Percentiles rank a stretch among this genome's conserved stretches.
Conservation (phyloP, 2,329 filamentous ascomycete species). For the Fusarium setosum region DNA sequence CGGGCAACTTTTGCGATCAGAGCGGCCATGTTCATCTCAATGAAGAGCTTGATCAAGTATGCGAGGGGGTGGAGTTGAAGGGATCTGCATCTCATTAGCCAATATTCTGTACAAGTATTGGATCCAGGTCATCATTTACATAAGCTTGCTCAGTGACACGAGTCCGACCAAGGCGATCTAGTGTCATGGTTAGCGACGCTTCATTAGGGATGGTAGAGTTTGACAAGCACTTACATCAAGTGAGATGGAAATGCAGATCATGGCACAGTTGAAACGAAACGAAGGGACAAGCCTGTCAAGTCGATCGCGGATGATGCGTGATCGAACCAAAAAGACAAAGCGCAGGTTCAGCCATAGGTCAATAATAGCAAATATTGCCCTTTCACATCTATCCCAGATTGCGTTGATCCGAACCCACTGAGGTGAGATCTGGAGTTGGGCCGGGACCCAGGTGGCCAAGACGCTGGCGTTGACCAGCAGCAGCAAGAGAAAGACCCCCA, state of each 20-base stretch:
- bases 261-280: constrained; percentile 48
- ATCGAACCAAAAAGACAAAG: constrained; percentile 57
- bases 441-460: constrained; percentile 62
- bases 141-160: too few relatives aligned
- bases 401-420: constrained; percentile 55
- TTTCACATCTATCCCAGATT: constrained; percentile 62
- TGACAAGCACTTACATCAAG: constrained; percentile 43
- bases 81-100: too few relatives aligned
- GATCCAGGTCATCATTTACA: too few relatives aligned
- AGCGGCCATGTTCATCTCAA: background rate
- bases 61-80: background rate
- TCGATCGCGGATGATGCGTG: constrained; percentile 57
- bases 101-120: too few relatives aligned
- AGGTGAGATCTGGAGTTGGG: constrained; percentile 53
- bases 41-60: background rate
- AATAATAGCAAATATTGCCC: constrained; percentile 58
- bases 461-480: constrained; percentile 60
- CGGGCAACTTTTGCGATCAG: background rate
- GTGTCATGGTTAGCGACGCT: too few relatives aligned
- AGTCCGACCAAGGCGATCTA: too few relatives aligned
- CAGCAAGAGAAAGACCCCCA: constrained; percentile 54
- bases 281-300: constrained; percentile 61
- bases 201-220: too few relatives aligned
- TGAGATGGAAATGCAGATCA: constrained; percentile 41
- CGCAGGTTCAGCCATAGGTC: constrained; percentile 59